These are phyloP conservation scores for Nakataea oryzae DNA, from an alignment of 2,329 filamentous ascomycete species.

Conservation along the genomic window DNA sequence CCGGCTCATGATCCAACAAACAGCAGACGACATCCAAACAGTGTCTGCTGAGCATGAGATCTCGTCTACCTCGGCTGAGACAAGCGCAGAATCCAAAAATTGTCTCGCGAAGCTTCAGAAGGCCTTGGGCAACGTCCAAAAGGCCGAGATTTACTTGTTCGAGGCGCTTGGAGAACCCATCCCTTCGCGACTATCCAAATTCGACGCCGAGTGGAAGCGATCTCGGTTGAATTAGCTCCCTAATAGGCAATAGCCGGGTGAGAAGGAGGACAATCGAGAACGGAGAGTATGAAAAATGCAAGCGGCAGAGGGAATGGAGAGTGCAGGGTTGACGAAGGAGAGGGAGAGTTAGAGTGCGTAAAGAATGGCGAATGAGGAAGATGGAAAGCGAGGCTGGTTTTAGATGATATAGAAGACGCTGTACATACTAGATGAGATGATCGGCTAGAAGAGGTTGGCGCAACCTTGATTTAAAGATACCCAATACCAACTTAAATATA, in stretches of 20 bases:
- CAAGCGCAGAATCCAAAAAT: not conserved
- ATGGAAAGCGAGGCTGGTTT: too few species aligned
- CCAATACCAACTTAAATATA: too few species aligned
- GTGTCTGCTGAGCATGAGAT: not conserved
- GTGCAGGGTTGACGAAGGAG: too few species aligned
- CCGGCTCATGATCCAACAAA: not conserved
- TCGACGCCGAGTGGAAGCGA: not conserved
- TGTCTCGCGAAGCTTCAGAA: not conserved
- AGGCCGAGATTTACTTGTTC: not conserved
- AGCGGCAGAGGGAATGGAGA: too few species aligned
- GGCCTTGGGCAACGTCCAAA: not conserved
- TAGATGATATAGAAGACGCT: too few species aligned
- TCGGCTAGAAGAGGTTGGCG: not conserved
- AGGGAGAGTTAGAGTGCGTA: not conserved
- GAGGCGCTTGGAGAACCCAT: not conserved
- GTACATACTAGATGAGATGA: too few species aligned
- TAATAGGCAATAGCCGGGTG: too few species aligned
- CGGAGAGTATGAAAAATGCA: too few species aligned
- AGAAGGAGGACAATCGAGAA: not conserved
- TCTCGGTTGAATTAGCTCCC: too few species aligned
- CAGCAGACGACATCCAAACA: not conserved
- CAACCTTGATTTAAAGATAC: not conserved
- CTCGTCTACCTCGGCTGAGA: too few species aligned
- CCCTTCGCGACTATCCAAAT: not conserved
- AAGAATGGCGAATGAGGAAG: too few species aligned